phyloP scores from a whole-genome alignment of 108 stramenopile species.

The Pelagomonas calceolata region DNA sequence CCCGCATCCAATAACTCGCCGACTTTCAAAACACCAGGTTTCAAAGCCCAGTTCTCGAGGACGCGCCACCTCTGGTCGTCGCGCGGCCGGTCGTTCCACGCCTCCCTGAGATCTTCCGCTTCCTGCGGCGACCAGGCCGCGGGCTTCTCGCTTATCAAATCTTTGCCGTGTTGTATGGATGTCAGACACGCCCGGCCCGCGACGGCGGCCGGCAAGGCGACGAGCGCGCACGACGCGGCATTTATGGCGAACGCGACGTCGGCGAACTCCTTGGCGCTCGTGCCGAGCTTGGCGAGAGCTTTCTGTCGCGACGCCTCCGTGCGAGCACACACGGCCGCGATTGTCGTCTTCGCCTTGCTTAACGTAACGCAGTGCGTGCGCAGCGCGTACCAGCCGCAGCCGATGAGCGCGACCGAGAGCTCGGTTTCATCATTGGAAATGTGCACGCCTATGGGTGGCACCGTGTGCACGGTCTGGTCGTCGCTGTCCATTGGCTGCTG shows the following conservation, averaged over 20 bases:
- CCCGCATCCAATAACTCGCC: neutral
- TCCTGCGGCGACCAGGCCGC: neutral
- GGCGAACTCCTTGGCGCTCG: too few relatives aligned
- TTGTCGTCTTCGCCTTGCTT: neutral
- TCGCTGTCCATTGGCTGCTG: too few relatives aligned
- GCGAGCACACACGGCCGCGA: neutral
- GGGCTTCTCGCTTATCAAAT: neutral
- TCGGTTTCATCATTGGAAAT: too few relatives aligned
- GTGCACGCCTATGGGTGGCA: too few relatives aligned
- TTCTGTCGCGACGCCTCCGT: too few relatives aligned
- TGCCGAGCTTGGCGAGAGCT: too few relatives aligned
- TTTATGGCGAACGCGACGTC: too few relatives aligned
- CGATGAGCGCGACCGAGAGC: neutral
- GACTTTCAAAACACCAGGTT: neutral
- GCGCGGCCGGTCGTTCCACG: neutral
- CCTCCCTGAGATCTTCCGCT: neutral
- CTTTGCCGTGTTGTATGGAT: too few relatives aligned
- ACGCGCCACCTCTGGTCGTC: neutral
- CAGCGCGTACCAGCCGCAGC: neutral
- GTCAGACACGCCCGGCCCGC: too few relatives aligned
- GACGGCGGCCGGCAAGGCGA: too few relatives aligned
- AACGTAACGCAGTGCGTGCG: neutral
- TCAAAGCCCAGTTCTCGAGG: neutral
- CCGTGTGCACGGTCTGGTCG: too few relatives aligned
- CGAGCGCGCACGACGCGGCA: too few relatives aligned